These are phyloP conservation scores for Xylariaceae sp. DNA, from an alignment of 2,329 filamentous ascomycete genomes.

Conservation along the genomic window DNA sequence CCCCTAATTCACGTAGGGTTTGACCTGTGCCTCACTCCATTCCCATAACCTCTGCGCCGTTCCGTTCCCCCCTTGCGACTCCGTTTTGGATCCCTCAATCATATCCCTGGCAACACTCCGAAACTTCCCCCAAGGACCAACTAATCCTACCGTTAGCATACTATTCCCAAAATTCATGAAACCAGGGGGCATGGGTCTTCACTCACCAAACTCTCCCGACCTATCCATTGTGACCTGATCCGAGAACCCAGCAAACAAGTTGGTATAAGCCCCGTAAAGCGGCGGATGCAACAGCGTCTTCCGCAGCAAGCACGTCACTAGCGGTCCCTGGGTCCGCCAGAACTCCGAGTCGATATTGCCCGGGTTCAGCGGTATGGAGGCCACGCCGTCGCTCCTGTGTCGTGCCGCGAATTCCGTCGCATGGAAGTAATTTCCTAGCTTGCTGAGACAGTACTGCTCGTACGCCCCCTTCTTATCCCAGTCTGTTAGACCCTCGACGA, in stretches of 20 bases:
- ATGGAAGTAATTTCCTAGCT: constrained; percentile 14
- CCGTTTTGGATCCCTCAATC: neutral
- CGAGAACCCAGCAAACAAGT: constrained; percentile 37
- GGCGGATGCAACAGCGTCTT: constrained; percentile 14
- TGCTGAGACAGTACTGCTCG: constrained; percentile 2
- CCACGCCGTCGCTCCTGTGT: constrained; percentile 9
- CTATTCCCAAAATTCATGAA: neutral
- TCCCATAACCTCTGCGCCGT: neutral
- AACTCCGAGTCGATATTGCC: constrained; percentile 20
- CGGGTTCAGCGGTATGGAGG: constrained; percentile 12
- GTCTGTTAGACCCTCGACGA: neutral
- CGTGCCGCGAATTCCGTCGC: constrained; percentile 14
- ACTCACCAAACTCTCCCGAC: constrained; percentile 25
- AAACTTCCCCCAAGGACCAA: neutral
- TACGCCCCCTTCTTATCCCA: neutral
- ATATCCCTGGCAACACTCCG: neutral
- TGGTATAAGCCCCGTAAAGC: constrained; percentile 35
- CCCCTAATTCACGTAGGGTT: neutral
- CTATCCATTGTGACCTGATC: constrained; percentile 33
- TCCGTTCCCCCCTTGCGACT: neutral
- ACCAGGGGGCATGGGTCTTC: neutral
- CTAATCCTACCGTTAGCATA: neutral
- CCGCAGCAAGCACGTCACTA: constrained; percentile 8
- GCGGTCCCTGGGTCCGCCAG: constrained; percentile 13
- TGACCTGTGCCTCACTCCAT: neutral